phyloP scores from a whole-genome alignment of 2,329 filamentous ascomycete genomes.

The Hypoxylon sp. region DNA sequence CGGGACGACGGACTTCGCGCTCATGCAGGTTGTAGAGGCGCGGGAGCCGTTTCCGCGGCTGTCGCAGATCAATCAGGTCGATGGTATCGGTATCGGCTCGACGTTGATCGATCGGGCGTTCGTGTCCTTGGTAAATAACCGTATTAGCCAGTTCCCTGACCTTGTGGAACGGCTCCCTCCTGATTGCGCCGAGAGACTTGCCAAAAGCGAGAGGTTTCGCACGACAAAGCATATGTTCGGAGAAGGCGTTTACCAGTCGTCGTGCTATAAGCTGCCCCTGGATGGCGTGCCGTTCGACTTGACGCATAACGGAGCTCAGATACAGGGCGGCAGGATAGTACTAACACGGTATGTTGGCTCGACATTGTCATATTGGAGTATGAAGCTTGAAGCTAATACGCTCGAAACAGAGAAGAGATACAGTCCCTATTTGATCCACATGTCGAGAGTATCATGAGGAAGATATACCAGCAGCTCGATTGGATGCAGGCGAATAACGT shows the following conservation, averaged over 20 bases:
- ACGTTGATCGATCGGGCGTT: constrained; percentile 61
- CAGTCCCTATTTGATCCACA: constrained; percentile 59
- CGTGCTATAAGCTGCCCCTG: constrained; percentile 56
- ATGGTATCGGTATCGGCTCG: constrained; percentile 60
- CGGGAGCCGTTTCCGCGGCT: constrained; percentile 46
- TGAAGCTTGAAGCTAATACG: constrained; percentile 22
- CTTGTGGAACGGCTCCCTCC: constrained; percentile 51
- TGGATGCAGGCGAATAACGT: constrained; percentile 52
- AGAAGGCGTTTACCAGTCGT: constrained; percentile 56
- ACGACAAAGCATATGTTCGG: constrained; percentile 58
- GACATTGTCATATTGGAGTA: background rate
- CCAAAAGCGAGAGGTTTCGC: constrained; percentile 54
- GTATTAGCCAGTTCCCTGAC: constrained; percentile 54
- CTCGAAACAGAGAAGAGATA: constrained; percentile 54
- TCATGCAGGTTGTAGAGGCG: constrained; percentile 56
- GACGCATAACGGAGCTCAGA: constrained; percentile 52
- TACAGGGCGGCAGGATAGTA: constrained; percentile 57
- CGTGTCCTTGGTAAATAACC: constrained; percentile 53
- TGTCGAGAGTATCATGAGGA: constrained; percentile 54
- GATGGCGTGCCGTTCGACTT: constrained; percentile 58
- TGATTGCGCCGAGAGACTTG: constrained; percentile 54
- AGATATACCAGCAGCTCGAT: constrained; percentile 56
- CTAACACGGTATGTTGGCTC: constrained; percentile 52
- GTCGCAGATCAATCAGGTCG: constrained; percentile 53
- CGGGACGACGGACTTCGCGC: constrained; percentile 60